These are phyloP conservation scores for Backusella psychrophila DNA, from an alignment of 192 early-diverging fungal genomes.

Conservation along the genomic window DNA sequence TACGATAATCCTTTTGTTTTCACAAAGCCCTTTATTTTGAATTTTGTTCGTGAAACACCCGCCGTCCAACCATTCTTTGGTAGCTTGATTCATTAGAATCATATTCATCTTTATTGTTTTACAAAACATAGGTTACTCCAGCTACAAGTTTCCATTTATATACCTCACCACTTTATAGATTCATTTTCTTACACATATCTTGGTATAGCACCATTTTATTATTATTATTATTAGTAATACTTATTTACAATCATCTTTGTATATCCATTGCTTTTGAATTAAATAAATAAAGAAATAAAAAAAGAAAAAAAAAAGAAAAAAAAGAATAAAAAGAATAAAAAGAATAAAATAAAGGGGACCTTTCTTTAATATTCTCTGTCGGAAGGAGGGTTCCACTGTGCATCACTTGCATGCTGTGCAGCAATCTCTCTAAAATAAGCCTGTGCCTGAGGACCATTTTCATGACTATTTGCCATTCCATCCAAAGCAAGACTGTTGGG, in stretches of 20 bases:
- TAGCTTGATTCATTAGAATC: not conserved
- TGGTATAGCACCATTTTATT: not conserved
- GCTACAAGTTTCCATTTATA: not conserved
- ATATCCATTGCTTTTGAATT: not conserved
- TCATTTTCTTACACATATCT: not conserved
- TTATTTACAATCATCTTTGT: constrained; percentile 4
- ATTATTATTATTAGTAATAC: constrained; percentile 5
- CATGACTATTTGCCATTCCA: constrained; percentile 15
- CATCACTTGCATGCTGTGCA: constrained; percentile 13
- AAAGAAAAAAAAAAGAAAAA: not conserved
- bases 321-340: too few species aligned
- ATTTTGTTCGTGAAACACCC: not conserved
- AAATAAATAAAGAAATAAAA: not conserved
- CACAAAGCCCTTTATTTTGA: not conserved
- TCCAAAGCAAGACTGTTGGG: constrained; percentile 22
- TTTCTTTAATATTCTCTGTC: not conserved
- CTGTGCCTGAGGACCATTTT: constrained; percentile 21
- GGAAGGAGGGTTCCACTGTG: not conserved
- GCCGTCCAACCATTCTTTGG: not conserved
- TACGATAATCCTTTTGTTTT: not conserved
- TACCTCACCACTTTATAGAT: not conserved
- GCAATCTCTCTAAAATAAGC: constrained; percentile 18
- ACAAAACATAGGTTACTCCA: not conserved
- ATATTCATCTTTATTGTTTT: not conserved
- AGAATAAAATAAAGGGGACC: too few species aligned